Base-by-base conservation (phyloP, 2,329 filamentous ascomycete genomes). In the Paramyrothecium sp. region DNA sequence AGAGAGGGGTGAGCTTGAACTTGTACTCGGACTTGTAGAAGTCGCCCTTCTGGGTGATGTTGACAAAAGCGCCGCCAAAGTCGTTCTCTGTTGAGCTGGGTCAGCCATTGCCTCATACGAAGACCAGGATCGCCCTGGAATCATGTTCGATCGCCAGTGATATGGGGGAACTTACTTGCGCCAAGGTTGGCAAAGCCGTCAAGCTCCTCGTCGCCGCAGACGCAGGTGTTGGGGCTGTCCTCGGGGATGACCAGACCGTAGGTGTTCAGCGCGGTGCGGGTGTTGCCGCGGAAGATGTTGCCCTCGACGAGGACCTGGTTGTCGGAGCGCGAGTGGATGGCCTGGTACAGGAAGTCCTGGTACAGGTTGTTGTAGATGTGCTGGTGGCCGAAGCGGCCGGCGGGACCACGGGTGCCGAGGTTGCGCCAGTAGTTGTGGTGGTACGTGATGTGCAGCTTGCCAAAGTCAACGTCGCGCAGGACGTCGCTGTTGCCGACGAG, bases 131-230 rank as follows among this genome's bases (percentile, higher is more conserved):
- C n/a, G n/a, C n/a, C n/a, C n/a, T n/a, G n/a, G n/a, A n/a, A n/a
- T n/a, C n/a, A n/a, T n/a, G n/a, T n/a, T n/a, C n/a, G 26, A 5
- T 30, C 10, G 26, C 26, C 26, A 30, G 26, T 10, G 26, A 30
- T 4, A 30, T 30, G 20, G 7, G 1, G 2, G 3, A 3, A 75
- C 78, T 67, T 67, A 81, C 80, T 74, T 3, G 79, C 77, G 22
- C 81, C 81, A 17, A 83, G 68, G 58, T 84, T 84, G 3, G 79
- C 81, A 63, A 73, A 84, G 0, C 81, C 81, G 60, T 84, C 81
- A 23, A 83, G 69, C 64, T 84, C 81, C 61, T 76, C 76, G 51
- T 84, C 82, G 1, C 81, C 81, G 12, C 80, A 81, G 1, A 75
- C 73, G 58, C 75, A 77, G 0, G 80, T 83, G 58, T 84, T 84